Evolutionary conservation across 1,139 yeast species (phyloP), one percentile per base, ranked within the genome.

Genomic region (Hanseniaspora gamundiae): DNA sequence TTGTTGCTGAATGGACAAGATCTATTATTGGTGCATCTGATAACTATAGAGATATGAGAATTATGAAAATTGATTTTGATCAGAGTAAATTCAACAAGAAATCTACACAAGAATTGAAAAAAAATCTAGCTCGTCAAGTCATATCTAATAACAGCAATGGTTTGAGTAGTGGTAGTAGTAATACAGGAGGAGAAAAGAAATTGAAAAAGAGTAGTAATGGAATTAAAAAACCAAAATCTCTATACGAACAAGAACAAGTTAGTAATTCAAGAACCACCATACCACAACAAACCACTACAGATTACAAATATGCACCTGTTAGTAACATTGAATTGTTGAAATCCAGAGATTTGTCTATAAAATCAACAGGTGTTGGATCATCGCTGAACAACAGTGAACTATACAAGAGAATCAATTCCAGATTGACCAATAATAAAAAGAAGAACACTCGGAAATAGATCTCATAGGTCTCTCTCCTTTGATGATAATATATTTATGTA

Each of bases 1-100:
- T 93, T 48, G 82, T 93, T 54, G 95, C 95, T 30, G 94, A 87
- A 61, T 91, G 99, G 99, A 91, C 97, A 8, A 77, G 98, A 62
- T 98, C 98, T 35, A 87, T 93, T 49, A 84, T 93, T 71, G 95
- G 94, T 53, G 82, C 94, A 50, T 82, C 94, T 2, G 97, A 91
- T 63, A 86, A 91, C 53, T 91, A 88, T 67, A 79, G 93, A 63
- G 96, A 91, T 64, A 80, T 87, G 64, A 71, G 78, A 48, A 79
- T 91, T 48, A 75, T 75, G 56, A 74, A 80, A 51, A 74, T 77
- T 49, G 78, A 76, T 44, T 87, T 84, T 65, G 83, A 84, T 60
- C 77, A 80, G 51, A 69, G 67, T 51, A 71, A 66, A 52, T 71
- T 66, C 56, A 66, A 71, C 51, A 70, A 71, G 57, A 72, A 74